Evolutionary conservation across 1,284 basidiomycete species (phyloP).

Genomic region (Pterulicium gracile): DNA sequence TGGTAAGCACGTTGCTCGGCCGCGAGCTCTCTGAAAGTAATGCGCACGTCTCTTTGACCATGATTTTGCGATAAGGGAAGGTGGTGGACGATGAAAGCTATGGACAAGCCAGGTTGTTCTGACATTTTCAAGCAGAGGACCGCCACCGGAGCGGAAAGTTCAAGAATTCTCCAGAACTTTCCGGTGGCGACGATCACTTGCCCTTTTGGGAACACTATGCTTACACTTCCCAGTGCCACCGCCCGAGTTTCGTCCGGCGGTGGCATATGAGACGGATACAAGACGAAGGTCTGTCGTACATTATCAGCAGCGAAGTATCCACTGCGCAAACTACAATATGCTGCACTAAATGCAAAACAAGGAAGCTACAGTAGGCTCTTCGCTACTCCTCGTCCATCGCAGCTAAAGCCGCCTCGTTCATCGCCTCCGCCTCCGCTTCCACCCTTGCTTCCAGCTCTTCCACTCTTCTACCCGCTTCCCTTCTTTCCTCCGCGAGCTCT

Average conservation of each 20-base stretch:
- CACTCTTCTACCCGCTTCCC: constrained; percentile 53
- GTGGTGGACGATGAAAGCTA: constrained; percentile 13
- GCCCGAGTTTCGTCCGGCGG: too few species aligned
- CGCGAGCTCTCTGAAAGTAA: constrained; percentile 4
- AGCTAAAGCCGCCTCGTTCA: constrained; percentile 67
- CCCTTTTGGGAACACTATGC: neutral
- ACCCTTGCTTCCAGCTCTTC: constrained; percentile 59
- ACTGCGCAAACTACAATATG: too few species aligned
- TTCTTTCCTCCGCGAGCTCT: constrained; percentile 69
- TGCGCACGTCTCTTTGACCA: constrained; percentile 64
- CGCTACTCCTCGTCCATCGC: constrained; percentile 24
- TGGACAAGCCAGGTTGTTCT: constrained; percentile 8
- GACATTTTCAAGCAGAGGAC: neutral
- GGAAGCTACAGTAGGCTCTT: neutral
- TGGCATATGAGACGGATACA: too few species aligned
- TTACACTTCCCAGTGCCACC: too few species aligned
- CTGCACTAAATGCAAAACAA: neutral
- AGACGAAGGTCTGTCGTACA: too few species aligned
- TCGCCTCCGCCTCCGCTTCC: constrained; percentile 72
- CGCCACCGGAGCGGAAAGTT: neutral
- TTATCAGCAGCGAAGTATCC: too few species aligned
- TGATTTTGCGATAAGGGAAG: constrained; percentile 19
- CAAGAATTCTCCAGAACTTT: constrained; percentile 2
- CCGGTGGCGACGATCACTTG: neutral
- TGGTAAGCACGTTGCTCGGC: constrained; percentile 9